Evolutionary conservation across 352 stramenopile genomes (phyloP).

Genomic region (Saprolegnia parasitica): DNA sequence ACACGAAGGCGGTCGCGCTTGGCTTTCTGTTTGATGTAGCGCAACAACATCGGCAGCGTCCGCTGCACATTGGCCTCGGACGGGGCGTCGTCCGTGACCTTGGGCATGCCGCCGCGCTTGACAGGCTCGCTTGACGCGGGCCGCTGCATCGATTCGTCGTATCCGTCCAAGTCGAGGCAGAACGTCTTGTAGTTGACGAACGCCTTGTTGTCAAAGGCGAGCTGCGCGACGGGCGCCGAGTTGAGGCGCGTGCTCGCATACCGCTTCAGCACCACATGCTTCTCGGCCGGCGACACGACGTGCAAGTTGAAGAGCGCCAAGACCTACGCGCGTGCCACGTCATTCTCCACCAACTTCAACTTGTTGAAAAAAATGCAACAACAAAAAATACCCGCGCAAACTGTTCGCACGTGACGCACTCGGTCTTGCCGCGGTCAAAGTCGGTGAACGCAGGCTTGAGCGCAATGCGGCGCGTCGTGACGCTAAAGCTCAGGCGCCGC

Average conservation of each 20-base stretch:
- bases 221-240: neutral
- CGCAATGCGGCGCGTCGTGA: slow-evolving; percentile 52
- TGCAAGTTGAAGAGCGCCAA: slow-evolving; percentile 75
- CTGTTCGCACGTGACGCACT: slow-evolving; percentile 76
- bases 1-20: slow-evolving; percentile 77
- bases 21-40: slow-evolving; percentile 74
- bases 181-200: slow-evolving; percentile 85
- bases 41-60: slow-evolving; percentile 60
- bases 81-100: slow-evolving; percentile 1
- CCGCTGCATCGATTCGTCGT: slow-evolving; percentile 36
- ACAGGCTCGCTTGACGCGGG: slow-evolving; percentile 6
- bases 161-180: slow-evolving; percentile 62
- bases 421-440: slow-evolving; percentile 67
- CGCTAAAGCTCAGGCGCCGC: slow-evolving; percentile 55
- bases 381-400: slow-evolving; percentile 58
- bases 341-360: neutral
- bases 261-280: slow-evolving; percentile 52
- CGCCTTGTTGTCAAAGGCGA: slow-evolving; percentile 44
- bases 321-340: slow-evolving; percentile 15
- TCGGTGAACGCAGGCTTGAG: slow-evolving; percentile 80
- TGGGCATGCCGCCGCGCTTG: neutral
- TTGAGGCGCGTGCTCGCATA: slow-evolving; percentile 50
- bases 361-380: too few relatives aligned
- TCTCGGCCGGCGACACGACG: slow-evolving; percentile 45
- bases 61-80: slow-evolving; percentile 46